Evolutionary conservation across 169 alveolate genomes (phyloP).

Genomic region (Eimeria mitis): DNA sequence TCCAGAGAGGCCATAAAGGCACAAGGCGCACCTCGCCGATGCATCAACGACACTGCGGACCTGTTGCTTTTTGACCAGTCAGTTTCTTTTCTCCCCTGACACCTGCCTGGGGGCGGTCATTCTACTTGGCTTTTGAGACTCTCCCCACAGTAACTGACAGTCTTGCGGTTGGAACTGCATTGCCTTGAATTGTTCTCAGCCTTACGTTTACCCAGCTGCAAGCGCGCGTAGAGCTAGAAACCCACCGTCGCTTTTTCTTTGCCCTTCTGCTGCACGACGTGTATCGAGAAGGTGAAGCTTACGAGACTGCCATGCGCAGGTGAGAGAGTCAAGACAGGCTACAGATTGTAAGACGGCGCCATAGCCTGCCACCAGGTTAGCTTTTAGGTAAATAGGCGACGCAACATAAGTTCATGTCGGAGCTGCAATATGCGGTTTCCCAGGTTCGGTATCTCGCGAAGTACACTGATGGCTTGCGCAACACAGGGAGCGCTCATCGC

Average conservation of each 20-base stretch:
- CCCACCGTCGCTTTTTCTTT: slow-evolving; percentile 54
- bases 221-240: slow-evolving; percentile 26
- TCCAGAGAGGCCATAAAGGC: slow-evolving; percentile 44
- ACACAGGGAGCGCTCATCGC: slow-evolving; percentile 61
- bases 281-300: slow-evolving; percentile 55
- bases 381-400: background rate
- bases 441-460: slow-evolving; percentile 66
- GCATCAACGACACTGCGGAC: slow-evolving; percentile 50
- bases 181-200: background rate
- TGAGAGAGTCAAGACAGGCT: background rate
- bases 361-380: background rate
- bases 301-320: slow-evolving; percentile 57
- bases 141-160: background rate
- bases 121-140: background rate
- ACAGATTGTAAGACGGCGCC: background rate
- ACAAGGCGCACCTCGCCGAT: slow-evolving; percentile 60
- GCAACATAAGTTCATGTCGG: background rate
- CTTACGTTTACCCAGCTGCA: slow-evolving; percentile 35
- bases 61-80: slow-evolving; percentile 34
- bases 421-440: background rate
- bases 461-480: slow-evolving; percentile 40
- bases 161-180: background rate
- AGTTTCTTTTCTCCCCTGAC: background rate
- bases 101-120: background rate
- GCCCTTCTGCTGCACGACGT: slow-evolving; percentile 69